Percentiles rank a stretch among this genome's conserved stretches.
These are phyloP conservation scores for Boletus rufocinnamomeus DNA, from an alignment of 768 basidiomycete genomes.

Conservation along the genomic window DNA sequence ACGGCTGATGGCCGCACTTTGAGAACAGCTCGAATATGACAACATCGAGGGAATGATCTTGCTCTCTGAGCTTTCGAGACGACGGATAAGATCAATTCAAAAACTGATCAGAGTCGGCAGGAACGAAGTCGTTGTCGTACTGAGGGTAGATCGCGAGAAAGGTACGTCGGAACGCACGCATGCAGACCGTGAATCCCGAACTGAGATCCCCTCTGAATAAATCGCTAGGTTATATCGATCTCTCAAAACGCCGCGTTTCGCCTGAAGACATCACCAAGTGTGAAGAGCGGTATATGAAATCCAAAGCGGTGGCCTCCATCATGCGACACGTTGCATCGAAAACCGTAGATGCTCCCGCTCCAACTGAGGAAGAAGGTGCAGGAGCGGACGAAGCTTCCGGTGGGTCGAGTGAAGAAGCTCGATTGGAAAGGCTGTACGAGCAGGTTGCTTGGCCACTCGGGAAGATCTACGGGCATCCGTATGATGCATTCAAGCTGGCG, in stretches of 20 bases:
- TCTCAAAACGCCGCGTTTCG: conserved; percentile 96
- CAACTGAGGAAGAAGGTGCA: conserved; percentile 28
- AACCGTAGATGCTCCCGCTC: conserved; percentile 37
- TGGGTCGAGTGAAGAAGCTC: conserved; percentile 68
- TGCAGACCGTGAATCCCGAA: neutral
- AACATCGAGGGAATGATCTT: conserved; percentile 99
- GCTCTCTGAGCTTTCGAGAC: conserved; percentile 93
- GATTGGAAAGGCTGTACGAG: conserved; percentile 86
- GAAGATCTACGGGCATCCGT: conserved; percentile 89
- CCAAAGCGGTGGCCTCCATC: conserved; percentile 92
- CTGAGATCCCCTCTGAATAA: neutral
- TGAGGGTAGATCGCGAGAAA: conserved; percentile 98
- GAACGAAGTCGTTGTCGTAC: conserved; percentile 97
- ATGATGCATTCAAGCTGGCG: conserved; percentile 98
- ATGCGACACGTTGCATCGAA: conserved; percentile 89
- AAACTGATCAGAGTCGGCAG: conserved; percentile 97
- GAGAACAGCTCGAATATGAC: conserved; percentile 89
- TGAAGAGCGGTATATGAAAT: conserved; percentile 98
- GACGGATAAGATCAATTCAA: conserved; percentile 96
- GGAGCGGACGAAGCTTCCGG: conserved; percentile 25
- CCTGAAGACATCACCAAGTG: conserved; percentile 99
- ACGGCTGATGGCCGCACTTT: neutral
- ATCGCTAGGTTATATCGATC: conserved; percentile 88
- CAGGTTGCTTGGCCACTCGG: conserved; percentile 92
- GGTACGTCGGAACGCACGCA: conserved; percentile 47